Evolutionary conservation across 139 green algal genomes (phyloP).

Genomic region (Picochlorum sp.): DNA sequence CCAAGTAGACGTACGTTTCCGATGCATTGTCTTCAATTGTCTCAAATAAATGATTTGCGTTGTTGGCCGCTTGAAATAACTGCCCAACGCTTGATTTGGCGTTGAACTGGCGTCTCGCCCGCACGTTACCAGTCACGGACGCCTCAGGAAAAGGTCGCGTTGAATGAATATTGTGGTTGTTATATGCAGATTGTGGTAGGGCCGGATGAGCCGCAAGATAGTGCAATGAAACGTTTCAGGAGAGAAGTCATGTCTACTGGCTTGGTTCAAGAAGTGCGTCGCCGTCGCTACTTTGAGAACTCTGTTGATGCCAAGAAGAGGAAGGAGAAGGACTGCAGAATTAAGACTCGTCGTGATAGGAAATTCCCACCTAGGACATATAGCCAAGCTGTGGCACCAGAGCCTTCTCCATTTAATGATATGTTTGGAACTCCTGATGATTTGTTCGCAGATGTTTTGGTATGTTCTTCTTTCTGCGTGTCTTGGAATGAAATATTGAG

Average conservation of each 20-base stretch:
- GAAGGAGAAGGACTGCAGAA: slow-evolving; percentile 25
- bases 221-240: slow-evolving; percentile 23
- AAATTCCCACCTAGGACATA: slow-evolving; percentile 9
- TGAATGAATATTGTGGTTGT: not conserved
- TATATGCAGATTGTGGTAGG: slow-evolving; percentile 21
- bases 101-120: too few species aligned
- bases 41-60: too few species aligned
- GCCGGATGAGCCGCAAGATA: slow-evolving; percentile 25
- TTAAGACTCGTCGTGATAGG: slow-evolving; percentile 18
- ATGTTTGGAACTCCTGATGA: slow-evolving; percentile 21
- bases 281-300: slow-evolving; percentile 41
- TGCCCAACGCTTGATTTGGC: too few species aligned
- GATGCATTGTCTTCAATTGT: not conserved
- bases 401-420: slow-evolving; percentile 30
- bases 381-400: slow-evolving; percentile 11
- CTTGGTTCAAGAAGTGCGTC: slow-evolving; percentile 26
- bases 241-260: slow-evolving; percentile 22
- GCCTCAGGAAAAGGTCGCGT: not conserved
- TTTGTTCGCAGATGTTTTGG: slow-evolving; percentile 16
- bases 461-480: not conserved
- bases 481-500: not conserved
- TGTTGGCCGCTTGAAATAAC: too few species aligned
- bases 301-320: slow-evolving; percentile 36
- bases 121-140: too few species aligned
- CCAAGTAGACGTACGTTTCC: slow-evolving; percentile 13